Evolutionary conservation across 768 basidiomycete genomes (phyloP), one percentile per base, ranked within the genome.

Genomic region (Wakefieldia striispora): DNA sequence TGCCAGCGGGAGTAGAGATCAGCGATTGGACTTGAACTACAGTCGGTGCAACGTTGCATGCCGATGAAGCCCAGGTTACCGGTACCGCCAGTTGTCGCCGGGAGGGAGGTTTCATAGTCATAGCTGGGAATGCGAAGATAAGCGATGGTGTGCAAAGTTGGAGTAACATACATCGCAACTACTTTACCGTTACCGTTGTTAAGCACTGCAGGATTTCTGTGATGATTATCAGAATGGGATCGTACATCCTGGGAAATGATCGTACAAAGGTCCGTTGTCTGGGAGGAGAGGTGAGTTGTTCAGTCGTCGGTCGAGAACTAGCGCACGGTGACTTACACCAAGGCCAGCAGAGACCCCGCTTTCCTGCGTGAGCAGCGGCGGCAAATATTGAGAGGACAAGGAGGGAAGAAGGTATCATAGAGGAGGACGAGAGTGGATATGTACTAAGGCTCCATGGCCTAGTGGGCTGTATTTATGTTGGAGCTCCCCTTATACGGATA

Each of bases 1-100:
- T 68, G 16, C 61, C 65, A 68, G 51, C 70, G 72, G 23, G 62
- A 47, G 16, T 55, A 48, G 20, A 72, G 67, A 20, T 64, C 47
- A 4, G 53, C 55, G 10, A 72, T 60, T 2, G 71, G 71, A 27
- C 70, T 72, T 4, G 71, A 73, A 48, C 20, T 44, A 16, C 71
- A 72, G 36, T 73, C 70, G 4, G 57, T 39, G 48, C 70, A 72
- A 7, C 66, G 70, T 45, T 72, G 72, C 71, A 64, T 73, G 11
- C 71, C 71, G 6, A 72, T 68, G 55, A 73, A 72, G 3, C 58
- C 61, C 11, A 72, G 67, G 9, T 71, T 72, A 4, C 71, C 71
- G 5, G 51, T 56, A 1, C 71, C 72, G 36, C 69, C 69, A 13
- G 61, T 62, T 24, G 70, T 70, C 4, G 64, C 54, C 4, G 71